phyloP scores from a whole-genome alignment of 2,329 filamentous ascomycete genomes.

The Pseudofabraea citricarpa region DNA sequence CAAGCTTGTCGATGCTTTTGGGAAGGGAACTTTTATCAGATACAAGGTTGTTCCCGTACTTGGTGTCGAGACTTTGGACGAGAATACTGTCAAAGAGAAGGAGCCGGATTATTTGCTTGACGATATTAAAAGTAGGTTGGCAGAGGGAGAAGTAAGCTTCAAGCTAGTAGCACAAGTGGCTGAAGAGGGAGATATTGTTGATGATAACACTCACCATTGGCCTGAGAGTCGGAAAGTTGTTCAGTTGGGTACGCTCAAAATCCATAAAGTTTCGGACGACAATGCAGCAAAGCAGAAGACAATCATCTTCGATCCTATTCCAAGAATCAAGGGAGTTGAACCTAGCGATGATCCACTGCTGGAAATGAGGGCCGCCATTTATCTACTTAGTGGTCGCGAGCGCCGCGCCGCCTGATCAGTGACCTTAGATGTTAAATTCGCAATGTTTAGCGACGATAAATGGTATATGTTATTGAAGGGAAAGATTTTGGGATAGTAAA shows the following conservation, averaged over 20 bases:
- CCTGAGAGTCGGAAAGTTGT: constrained; percentile 44
- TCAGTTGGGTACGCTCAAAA: constrained; percentile 42
- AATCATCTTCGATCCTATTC: constrained; percentile 54
- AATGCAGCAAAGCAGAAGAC: constrained; percentile 41
- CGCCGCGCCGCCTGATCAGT: constrained; percentile 38
- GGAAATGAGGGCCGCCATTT: constrained; percentile 49
- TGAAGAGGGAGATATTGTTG: constrained; percentile 38
- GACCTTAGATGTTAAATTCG: too few relatives aligned
- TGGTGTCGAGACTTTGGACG: constrained; percentile 34
- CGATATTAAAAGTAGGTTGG: constrained; percentile 36
- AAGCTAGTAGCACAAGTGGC: constrained; percentile 46
- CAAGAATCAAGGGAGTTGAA: constrained; percentile 48
- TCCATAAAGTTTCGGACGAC: constrained; percentile 36
- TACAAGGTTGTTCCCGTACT: constrained; percentile 44
- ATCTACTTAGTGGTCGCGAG: constrained; percentile 49
- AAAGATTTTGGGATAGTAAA: too few relatives aligned
- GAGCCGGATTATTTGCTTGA: constrained; percentile 42
- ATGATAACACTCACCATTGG: constrained; percentile 48
- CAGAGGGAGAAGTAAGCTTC: constrained; percentile 34
- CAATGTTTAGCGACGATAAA: too few relatives aligned
- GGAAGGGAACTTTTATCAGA: constrained; percentile 39
- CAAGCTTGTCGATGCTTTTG: constrained; percentile 35
- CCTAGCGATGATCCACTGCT: constrained; percentile 49
- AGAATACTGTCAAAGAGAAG: constrained; percentile 33
- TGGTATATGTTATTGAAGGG: too few relatives aligned